phyloP scores from a whole-genome alignment of 108 stramenopile genomes.

The Fragilaria radians region DNA sequence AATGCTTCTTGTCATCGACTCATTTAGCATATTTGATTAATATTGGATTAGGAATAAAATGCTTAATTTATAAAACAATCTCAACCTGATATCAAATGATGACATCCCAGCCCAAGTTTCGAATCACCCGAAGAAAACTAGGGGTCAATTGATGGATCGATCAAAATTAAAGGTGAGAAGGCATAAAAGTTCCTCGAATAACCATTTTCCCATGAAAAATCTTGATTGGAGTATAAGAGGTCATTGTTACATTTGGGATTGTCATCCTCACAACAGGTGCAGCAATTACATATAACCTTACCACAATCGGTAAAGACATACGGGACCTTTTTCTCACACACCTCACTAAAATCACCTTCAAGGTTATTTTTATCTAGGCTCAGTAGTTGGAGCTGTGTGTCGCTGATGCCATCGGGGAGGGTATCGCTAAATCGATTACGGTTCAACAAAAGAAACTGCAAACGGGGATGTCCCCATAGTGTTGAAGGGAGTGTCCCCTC shows the following conservation, averaged over 20 bases:
- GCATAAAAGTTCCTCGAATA: neutral
- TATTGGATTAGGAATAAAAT: too few relatives aligned
- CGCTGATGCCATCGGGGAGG: conserved; percentile 8
- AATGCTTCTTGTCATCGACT: too few relatives aligned
- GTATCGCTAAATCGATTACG: conserved; percentile 30
- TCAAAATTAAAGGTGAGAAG: neutral
- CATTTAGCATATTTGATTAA: too few relatives aligned
- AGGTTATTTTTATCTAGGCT: neutral
- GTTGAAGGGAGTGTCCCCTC: conserved; percentile 15
- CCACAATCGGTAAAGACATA: neutral
- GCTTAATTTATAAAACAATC: too few relatives aligned
- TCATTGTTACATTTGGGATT: neutral
- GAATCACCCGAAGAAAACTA: too few relatives aligned
- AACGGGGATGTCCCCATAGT: conserved; percentile 2
- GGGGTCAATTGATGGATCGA: too few relatives aligned
- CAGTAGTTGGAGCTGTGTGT: neutral
- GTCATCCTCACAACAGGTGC: neutral
- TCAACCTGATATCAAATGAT: too few relatives aligned
- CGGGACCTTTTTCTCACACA: neutral
- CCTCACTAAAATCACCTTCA: neutral
- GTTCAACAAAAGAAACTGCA: conserved; percentile 21
- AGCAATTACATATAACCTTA: neutral
- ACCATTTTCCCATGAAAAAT: neutral
- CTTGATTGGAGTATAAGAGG: neutral
- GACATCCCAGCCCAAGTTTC: too few relatives aligned